These are phyloP conservation scores for Aureobasidium namibiae DNA, from an alignment of 2,329 filamentous ascomycete genomes.

Conservation along the genomic window DNA sequence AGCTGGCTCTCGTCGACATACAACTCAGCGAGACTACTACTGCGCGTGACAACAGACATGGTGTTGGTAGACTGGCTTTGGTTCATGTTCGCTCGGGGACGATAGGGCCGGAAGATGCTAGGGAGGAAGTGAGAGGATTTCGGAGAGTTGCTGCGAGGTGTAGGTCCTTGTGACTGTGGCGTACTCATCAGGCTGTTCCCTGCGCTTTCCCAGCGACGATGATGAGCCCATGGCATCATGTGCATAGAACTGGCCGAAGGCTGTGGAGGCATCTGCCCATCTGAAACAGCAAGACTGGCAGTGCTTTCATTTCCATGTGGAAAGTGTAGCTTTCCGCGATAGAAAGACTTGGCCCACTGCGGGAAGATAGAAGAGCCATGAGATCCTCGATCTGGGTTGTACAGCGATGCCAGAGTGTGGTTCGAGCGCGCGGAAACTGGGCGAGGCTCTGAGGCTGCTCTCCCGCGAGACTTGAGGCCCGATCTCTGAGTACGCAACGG, in stretches of 20 bases:
- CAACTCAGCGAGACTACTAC: conserved; percentile 13
- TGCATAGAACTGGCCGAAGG: neutral
- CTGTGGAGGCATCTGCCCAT: neutral
- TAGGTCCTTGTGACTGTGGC: neutral
- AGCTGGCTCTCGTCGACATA: conserved; percentile 6
- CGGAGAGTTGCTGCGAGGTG: conserved; percentile 3
- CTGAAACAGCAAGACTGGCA: conserved; percentile 7
- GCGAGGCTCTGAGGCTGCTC: conserved; percentile 20
- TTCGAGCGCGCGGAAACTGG: conserved; percentile 22
- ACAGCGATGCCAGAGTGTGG: conserved; percentile 18
- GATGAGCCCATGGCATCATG: conserved; percentile 7
- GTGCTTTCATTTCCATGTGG: conserved; percentile 11
- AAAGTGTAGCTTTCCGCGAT: conserved; percentile 22
- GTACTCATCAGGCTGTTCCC: conserved; percentile 6
- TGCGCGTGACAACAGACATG: neutral
- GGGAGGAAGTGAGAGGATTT: conserved; percentile 27
- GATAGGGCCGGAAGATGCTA: conserved; percentile 27
- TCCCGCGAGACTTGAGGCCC: conserved; percentile 25
- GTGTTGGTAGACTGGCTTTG: conserved; percentile 11
- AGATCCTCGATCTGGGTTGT: conserved; percentile 23
- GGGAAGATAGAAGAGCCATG: conserved; percentile 26
- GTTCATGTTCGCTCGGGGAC: conserved; percentile 18
- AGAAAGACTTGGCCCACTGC: conserved; percentile 29
- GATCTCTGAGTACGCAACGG: conserved; percentile 26
- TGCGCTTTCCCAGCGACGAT: conserved; percentile 7